These are phyloP conservation scores for Ogataea degrootiae DNA, from an alignment of 805 yeast species.

Conservation along the genomic window DNA sequence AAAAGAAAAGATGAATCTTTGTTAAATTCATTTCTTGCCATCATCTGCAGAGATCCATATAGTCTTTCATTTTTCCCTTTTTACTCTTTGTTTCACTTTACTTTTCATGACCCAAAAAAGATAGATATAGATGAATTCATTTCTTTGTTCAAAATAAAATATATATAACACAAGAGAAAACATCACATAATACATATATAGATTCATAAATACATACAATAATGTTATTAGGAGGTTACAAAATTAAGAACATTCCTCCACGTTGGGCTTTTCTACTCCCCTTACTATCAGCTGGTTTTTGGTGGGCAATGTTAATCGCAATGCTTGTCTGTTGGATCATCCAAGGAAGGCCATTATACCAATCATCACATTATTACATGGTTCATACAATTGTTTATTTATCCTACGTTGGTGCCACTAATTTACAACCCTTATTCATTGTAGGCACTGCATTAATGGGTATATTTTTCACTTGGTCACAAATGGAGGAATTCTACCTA, in stretches of 20 bases:
- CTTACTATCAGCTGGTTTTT: conserved; percentile 56
- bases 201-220: neutral
- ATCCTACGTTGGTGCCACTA: conserved; percentile 86
- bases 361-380: conserved; percentile 45
- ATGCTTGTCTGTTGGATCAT: conserved; percentile 72
- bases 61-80: no score
- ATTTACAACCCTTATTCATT: conserved; percentile 78
- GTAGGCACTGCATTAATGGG: conserved; percentile 76
- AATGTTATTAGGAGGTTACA: conserved; percentile 5
- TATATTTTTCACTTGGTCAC: conserved; percentile 59
- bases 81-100: no score
- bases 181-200: no score
- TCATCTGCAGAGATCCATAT: no score
- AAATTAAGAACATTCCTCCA: conserved; percentile 25
- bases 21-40: no score
- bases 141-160: no score
- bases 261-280: conserved; percentile 44
- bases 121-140: no score
- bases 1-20: neutral
- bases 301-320: conserved; percentile 92
- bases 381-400: conserved; percentile 49
- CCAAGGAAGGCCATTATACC: conserved; percentile 72
- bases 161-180: neutral
- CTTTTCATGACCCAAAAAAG: no score
- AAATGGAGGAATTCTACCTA: conserved; percentile 57